Evolutionary conservation across 2,329 filamentous ascomycete species (phyloP), one percentile per base, ranked within the genome.

Genomic region (Venturia pyrina): DNA sequence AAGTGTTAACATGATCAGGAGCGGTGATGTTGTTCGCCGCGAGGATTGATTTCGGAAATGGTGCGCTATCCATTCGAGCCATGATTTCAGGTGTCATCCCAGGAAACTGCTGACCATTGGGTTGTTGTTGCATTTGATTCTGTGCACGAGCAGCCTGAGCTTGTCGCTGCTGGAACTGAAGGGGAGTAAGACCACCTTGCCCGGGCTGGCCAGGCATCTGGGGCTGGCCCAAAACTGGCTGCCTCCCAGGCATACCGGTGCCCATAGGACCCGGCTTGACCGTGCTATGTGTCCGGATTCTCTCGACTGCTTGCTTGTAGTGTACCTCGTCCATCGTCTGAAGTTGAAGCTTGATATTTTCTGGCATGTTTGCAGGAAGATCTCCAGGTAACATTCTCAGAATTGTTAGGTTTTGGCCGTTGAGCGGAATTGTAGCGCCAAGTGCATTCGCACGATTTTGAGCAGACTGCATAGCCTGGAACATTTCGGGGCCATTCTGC

Each of bases 281-380:
- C 19, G 17, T n/a, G 17, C n/a, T 46, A 10, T 62, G 60, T 28
- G 21, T 62, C n/a, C 60, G 37, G 21, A 62, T 43, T 7, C 60
- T 41, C 28, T 62, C 60, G 6, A 62, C 13, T 3, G 60, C 60
- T 13, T 43, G 60, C 43, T 46, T 62, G n/a, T 43, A 62, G n/a
- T 62, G 60, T 15, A 44, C 60, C 5, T 62, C 60, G 13, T 43
- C 43, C 60, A 62, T 62, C 11, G 60, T 62, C 37, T 62, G 60
- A 3, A 62, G 60, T 28, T 62, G 60, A 5, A 43, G 37, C 37
- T 46, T 43, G 43, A 62, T 19, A 11, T 62, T 62, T 8, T 43
- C 40, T 10, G 60, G 60, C 37, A 62, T 43, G n/a, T 4, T 62
- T 2, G 37, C 60, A 62, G 60, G 60, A 46, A 62, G 37, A 62